A percentile compares a stretch with the other conserved stretches of the same genome.
Conservation (phyloP, 2,329 filamentous ascomycete species). For the Monosporascus cannonballus region DNA sequence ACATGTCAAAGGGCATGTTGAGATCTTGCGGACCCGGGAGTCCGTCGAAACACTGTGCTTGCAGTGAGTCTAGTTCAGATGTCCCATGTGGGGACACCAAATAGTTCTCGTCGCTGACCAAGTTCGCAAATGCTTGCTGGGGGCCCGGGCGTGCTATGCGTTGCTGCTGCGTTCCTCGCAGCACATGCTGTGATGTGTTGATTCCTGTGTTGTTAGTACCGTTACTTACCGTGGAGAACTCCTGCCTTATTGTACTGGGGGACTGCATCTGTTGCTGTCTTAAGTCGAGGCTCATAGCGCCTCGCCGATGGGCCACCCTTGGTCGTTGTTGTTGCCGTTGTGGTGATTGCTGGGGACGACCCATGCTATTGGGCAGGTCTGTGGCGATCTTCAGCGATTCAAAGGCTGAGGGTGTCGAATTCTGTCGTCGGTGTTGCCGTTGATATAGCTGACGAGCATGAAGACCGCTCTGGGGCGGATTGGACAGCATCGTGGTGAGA, state of each 20-base stretch:
- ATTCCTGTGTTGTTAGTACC: slow-evolving; percentile 50
- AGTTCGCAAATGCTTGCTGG: slow-evolving; percentile 31
- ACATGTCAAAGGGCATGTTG: slow-evolving; percentile 42
- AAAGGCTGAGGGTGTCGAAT: slow-evolving; percentile 75
- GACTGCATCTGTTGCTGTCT: slow-evolving; percentile 49
- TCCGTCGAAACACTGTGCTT: slow-evolving; percentile 38
- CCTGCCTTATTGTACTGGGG: slow-evolving; percentile 34
- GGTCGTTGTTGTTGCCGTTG: slow-evolving; percentile 21
- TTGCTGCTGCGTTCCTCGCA: slow-evolving; percentile 89
- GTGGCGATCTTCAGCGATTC: slow-evolving; percentile 65
- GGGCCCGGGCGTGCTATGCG: slow-evolving; percentile 73
- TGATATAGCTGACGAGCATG: slow-evolving; percentile 68
- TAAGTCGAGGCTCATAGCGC: slow-evolving; percentile 71
- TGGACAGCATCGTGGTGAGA: slow-evolving; percentile 76
- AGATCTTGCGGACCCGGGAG: slow-evolving; percentile 22
- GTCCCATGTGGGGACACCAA: slow-evolving; percentile 51
- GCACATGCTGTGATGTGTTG: slow-evolving; percentile 66
- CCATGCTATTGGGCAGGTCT: slow-evolving; percentile 52
- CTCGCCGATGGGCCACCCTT: slow-evolving; percentile 62
- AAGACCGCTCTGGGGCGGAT: slow-evolving; percentile 60
- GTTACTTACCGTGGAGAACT: slow-evolving; percentile 47
- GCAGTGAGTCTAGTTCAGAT: slow-evolving; percentile 48
- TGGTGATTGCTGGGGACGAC: slow-evolving; percentile 31
- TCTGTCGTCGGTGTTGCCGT: slow-evolving; percentile 77
- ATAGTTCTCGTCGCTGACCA: slow-evolving; percentile 45